These are phyloP conservation scores for Oryza meyeriana DNA, from an alignment of 176 grass and related monocot genomes.

Conservation along the genomic window DNA sequence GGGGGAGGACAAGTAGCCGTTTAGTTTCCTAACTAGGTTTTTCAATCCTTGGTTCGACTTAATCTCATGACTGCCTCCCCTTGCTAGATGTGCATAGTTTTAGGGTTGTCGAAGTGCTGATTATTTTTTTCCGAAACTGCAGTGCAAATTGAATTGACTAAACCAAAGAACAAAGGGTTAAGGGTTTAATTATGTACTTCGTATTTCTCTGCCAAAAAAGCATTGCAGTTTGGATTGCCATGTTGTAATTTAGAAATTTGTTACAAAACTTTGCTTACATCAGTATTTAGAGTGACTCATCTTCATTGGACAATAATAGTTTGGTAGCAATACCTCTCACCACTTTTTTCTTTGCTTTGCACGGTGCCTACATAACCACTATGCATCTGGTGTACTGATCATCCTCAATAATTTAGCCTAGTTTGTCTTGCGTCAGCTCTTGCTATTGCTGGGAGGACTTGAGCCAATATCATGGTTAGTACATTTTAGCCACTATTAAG, in stretches of 20 bases:
- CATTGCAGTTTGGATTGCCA: not conserved
- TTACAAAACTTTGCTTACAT: not conserved
- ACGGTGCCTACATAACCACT: not conserved
- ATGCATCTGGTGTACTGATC: not conserved
- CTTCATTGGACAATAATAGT: not conserved
- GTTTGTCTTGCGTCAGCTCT: not conserved
- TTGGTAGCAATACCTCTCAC: not conserved
- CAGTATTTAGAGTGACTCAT: too few relatives aligned
- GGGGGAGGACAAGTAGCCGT: too few relatives aligned
- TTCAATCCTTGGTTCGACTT: too few relatives aligned
- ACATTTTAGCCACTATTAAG: not conserved
- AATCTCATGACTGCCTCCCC: too few relatives aligned
- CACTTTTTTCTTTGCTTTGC: not conserved
- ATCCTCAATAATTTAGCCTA: not conserved
- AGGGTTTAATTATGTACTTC: not conserved
- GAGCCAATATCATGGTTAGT: constrained; percentile 27
- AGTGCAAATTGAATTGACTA: not conserved
- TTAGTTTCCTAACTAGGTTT: too few relatives aligned
- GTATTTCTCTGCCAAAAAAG: not conserved
- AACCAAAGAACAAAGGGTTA: not conserved
- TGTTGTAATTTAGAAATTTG: not conserved
- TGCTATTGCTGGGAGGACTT: not conserved
- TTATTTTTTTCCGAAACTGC: not conserved
- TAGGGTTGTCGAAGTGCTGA: not conserved
- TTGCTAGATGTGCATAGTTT: not conserved